Base-by-base conservation (phyloP, 371 early-diverging fungal genomes). In the Circinella minor region DNA sequence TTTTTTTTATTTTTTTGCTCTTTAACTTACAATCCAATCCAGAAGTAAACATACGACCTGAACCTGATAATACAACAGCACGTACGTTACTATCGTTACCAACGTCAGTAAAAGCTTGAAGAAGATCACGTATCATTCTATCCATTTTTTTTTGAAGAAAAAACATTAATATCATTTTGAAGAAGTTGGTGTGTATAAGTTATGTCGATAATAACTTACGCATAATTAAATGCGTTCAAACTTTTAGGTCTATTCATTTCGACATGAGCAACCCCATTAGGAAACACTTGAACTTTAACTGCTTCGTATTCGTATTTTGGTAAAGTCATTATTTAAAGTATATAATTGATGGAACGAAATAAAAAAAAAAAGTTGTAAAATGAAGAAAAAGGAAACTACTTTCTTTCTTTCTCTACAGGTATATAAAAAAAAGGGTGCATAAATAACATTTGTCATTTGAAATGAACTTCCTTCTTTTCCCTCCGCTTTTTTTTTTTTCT, bases 11-110 rank as follows among this genome's bases (percentile, higher is more conserved):
- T 55, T n/a, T n/a, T n/a, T n/a, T n/a, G n/a, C n/a, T n/a, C n/a
- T n/a, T 0, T 5, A 3, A 80, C 84, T 82, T 90, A 89, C 92
- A 79, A 69, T 98, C 98, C 38, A 98, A 80, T 14, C 97, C 97
- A 46, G 95, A 92, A 34, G 93, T 92, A 74, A 97, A 97, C 75
- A 90, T 79, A 38, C 89, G 86, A 9, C 93, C 91, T 20, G 84
- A 70, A 8, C 90, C 94, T 18, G 91, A 91, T 36, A 95, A 66
- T 49, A 97, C 90, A 17, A 96, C 88, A 64, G 86, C 83, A 38
- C 90, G 89, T 61, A 96, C 14, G 51, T 88, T 73, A 13, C 77
- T 71, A 76, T 96, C 95, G 27, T 61, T 61, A 27, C 81, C 71
- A 65, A 96, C 73, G 14, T 71, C 70, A 4, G 59, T 69, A 69